These are phyloP conservation scores for Diplodia scrobiculata DNA, from an alignment of 2,329 filamentous ascomycete species.

Conservation along the genomic window DNA sequence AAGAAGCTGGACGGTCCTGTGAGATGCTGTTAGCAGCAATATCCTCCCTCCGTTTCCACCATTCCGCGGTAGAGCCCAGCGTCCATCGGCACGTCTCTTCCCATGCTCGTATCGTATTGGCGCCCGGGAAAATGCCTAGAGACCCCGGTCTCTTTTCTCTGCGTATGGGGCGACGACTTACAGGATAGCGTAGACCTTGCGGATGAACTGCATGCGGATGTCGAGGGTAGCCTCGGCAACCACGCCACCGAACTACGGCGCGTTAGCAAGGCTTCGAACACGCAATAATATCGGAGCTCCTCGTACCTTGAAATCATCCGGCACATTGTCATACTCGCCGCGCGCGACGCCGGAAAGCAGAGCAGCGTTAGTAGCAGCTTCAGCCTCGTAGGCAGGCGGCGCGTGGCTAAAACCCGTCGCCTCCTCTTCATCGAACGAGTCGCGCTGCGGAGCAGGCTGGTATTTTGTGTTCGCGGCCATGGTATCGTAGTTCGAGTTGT, in stretches of 20 bases:
- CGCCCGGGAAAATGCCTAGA: not conserved
- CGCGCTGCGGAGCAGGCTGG: slow-evolving; percentile 77
- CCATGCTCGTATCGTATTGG: not conserved
- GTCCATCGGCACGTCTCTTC: not conserved
- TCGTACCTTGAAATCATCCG: slow-evolving; percentile 90
- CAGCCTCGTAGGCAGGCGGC: slow-evolving; percentile 75
- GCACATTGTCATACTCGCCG: slow-evolving; percentile 83
- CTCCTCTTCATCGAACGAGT: slow-evolving; percentile 71
- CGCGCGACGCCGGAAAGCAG: slow-evolving; percentile 68
- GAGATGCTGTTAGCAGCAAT: not conserved
- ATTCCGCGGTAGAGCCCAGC: not conserved
- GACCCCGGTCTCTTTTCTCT: not conserved
- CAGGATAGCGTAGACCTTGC: slow-evolving; percentile 97
- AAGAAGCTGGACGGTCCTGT: slow-evolving; percentile 78
- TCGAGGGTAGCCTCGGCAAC: slow-evolving; percentile 92
- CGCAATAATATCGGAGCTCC: not conserved
- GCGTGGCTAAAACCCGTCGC: slow-evolving; percentile 65
- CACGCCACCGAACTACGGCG: slow-evolving; percentile 76
- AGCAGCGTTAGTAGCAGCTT: slow-evolving; percentile 58
- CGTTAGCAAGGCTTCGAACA: slow-evolving; percentile 23
- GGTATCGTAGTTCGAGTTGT: slow-evolving; percentile 22
- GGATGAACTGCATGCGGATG: slow-evolving; percentile 94
- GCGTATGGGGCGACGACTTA: slow-evolving; percentile 46
- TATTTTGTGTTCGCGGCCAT: slow-evolving; percentile 68
- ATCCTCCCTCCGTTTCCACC: not conserved